Base-by-base conservation (phyloP, 2,329 filamentous ascomycete genomes). In the Hansfordia pulvinata region DNA sequence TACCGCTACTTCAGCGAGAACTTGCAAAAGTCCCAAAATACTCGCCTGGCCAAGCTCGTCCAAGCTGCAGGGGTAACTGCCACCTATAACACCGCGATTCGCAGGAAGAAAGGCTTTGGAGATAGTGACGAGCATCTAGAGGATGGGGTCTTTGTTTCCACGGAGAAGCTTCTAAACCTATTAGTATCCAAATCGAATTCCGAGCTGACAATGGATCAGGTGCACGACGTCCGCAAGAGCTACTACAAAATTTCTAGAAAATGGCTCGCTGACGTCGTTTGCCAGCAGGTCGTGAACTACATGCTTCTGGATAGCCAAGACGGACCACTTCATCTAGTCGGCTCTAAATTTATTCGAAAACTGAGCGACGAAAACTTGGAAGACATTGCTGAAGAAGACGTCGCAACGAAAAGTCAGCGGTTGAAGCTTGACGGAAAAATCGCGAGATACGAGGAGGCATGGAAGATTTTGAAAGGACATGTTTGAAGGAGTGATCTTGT, bases 241-340 rank as follows among this genome's bases (percentile, higher is more conserved):
- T 81, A 75, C 44, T 80, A 81, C 50, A 59, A 67, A 15, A 63
- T 77, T 2, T 57, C 71, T 0, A 56, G 54, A 8, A 66, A 67
- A 38, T 62, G 72, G 0, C 77, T 82, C 30, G 60, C 76, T 2
- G 76, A 82, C 36, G 62, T 56, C 3, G 45, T 83, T 2, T 71
- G 58, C 38, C 60, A 63, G 33, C 74, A 79, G 34, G 68, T 60
- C 0, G 51, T 67, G 2, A 60, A 66, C 22, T 49, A 71, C 38
- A 56, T 57, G 31, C 53, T 81, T 0, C 46, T 78, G 0, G 49
- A 47, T 2, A 60, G 63, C 0, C 39, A 55, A 0, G 35, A 54
- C 0, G 64, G 64, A 5, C 73, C 72, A 0, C 47, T 76, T 2
- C 53, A 47, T 8, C 46, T 69, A 0, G 60, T 81, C 22, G 62